Conservation (phyloP, 2,329 filamentous ascomycete species). For the Geosmithia morbida region DNA sequence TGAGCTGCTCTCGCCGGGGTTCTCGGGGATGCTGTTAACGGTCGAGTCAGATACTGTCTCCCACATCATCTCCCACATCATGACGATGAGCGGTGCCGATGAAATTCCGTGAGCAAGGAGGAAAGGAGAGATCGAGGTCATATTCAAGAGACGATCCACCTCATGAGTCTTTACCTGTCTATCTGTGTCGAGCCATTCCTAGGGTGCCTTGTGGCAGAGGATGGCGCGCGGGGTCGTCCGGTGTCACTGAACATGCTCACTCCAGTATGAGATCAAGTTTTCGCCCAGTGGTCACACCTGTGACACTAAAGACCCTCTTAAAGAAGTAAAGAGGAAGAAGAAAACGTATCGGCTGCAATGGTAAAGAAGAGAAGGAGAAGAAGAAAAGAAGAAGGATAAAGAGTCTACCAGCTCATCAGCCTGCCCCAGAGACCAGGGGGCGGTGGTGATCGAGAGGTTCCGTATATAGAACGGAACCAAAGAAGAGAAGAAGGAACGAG, state of each 20-base stretch:
- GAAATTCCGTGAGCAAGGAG: no score
- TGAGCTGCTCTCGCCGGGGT: slow-evolving; percentile 1
- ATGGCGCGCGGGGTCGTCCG: background rate
- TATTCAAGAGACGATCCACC: no score
- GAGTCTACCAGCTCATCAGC: slow-evolving; percentile 1
- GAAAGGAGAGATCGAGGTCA: no score
- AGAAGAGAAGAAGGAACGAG: slow-evolving; percentile 1
- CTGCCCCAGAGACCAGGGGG: background rate
- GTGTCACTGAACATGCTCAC: slow-evolving; percentile 1
- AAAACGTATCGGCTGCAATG: background rate
- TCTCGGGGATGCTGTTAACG: slow-evolving; percentile 2
- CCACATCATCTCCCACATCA: background rate
- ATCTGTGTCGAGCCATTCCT: slow-evolving; percentile 2
- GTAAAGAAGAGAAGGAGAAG: background rate
- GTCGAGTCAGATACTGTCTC: background rate
- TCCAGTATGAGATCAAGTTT: background rate
- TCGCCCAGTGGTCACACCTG: background rate
- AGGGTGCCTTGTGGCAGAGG: background rate
- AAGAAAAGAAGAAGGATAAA: background rate
- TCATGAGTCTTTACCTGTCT: slow-evolving; percentile 1
- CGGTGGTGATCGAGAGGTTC: background rate
- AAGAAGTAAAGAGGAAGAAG: background rate
- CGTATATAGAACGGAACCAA: background rate
- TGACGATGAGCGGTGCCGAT: background rate
- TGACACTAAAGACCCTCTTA: background rate